These are phyloP conservation scores for Penicillium flavigenum DNA, from an alignment of 495 filamentous ascomycete genomes.

Conservation along the genomic window DNA sequence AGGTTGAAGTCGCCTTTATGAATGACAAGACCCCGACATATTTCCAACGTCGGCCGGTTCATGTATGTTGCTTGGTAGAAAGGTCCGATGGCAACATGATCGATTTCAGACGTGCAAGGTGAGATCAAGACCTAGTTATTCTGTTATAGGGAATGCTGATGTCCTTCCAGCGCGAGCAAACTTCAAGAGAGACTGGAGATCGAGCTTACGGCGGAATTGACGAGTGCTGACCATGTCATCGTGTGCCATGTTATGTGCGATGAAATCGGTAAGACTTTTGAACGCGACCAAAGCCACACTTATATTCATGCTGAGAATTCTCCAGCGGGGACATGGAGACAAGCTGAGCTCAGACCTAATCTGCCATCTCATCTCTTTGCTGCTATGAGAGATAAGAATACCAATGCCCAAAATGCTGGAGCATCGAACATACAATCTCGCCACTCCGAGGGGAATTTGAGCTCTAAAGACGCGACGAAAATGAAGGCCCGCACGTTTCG, in stretches of 20 bases:
- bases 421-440: neutral
- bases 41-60: conserved; percentile 63
- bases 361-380: conserved; percentile 59
- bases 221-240: conserved; percentile 55
- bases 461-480: neutral
- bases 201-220: conserved; percentile 59
- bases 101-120: conserved; percentile 76
- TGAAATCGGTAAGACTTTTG: conserved; percentile 62
- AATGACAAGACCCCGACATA: conserved; percentile 62
- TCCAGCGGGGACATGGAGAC: conserved; percentile 72
- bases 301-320: conserved; percentile 3
- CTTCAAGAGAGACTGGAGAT: conserved; percentile 63
- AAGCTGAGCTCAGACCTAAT: conserved; percentile 59
- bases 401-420: neutral
- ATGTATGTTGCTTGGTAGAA: conserved; percentile 74
- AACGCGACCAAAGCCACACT: neutral
- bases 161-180: conserved; percentile 55
- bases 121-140: conserved; percentile 2
- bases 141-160: conserved; percentile 6
- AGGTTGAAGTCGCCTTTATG: conserved; percentile 67
- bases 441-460: neutral
- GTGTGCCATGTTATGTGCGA: conserved; percentile 81
- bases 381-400: conserved; percentile 1
- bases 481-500: conserved; percentile 10
- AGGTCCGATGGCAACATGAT: conserved; percentile 70